phyloP scores from a whole-genome alignment of 768 basidiomycete species.

The Cystofilobasidium bisporidii region DNA sequence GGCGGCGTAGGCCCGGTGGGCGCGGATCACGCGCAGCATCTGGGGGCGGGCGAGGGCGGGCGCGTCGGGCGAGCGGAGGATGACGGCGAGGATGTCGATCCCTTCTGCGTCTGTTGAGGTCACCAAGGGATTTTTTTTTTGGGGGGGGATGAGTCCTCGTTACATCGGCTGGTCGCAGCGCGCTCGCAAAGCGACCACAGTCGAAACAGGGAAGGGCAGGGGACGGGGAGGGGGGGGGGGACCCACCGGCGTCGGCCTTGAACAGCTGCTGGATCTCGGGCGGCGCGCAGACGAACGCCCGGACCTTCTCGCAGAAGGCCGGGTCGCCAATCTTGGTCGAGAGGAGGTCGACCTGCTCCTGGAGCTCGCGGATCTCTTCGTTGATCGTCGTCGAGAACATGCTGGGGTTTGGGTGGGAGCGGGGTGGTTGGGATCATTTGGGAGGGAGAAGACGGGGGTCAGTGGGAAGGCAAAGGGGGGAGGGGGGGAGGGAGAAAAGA shows the following conservation, averaged over 20 bases:
- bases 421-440: not conserved
- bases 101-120: slow-evolving; percentile 28
- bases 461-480: slow-evolving; percentile 26
- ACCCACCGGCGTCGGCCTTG: slow-evolving; percentile 66
- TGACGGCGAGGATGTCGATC: slow-evolving; percentile 63
- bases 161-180: too few relatives aligned
- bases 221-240: not conserved
- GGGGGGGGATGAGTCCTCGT: too few relatives aligned
- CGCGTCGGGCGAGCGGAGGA: slow-evolving; percentile 67
- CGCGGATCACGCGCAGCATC: slow-evolving; percentile 66
- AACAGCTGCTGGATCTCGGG: slow-evolving; percentile 76
- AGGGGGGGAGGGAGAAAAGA: not conserved
- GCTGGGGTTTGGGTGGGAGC: slow-evolving; percentile 42
- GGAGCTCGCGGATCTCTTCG: slow-evolving; percentile 75
- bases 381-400: slow-evolving; percentile 91
- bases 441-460: not conserved
- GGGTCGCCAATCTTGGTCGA: slow-evolving; percentile 82
- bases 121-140: too few relatives aligned
- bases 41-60: slow-evolving; percentile 67
- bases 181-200: not conserved
- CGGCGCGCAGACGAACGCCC: slow-evolving; percentile 74
- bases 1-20: slow-evolving; percentile 65
- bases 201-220: not conserved
- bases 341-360: slow-evolving; percentile 79
- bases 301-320: slow-evolving; percentile 75